Conservation (phyloP, 805 yeast species). For the Ogataea kodamae region DNA sequence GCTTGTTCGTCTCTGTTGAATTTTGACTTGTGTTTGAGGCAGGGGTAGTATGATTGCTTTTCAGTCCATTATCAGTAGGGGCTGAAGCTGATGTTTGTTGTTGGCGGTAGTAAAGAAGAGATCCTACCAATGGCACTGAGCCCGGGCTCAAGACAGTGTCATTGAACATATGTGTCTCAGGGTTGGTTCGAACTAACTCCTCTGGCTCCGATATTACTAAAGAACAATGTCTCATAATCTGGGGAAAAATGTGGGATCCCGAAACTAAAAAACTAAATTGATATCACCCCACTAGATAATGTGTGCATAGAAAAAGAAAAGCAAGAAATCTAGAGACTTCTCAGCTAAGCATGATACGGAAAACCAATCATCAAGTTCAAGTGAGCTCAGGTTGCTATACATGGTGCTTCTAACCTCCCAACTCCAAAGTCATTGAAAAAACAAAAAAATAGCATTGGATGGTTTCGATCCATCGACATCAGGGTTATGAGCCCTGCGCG, state of each 20-base stretch:
- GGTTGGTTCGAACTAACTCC: background rate
- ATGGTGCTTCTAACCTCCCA: background rate
- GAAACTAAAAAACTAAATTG: slow-evolving; percentile 1
- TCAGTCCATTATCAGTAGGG: slow-evolving; percentile 1
- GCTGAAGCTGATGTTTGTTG: slow-evolving; percentile 10
- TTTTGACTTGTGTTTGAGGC: slow-evolving; percentile 9
- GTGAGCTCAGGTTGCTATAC: too few species aligned
- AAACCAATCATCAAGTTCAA: too few species aligned
- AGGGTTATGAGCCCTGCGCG: slow-evolving; percentile 99
- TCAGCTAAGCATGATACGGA: too few species aligned
- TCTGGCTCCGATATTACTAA: slow-evolving; percentile 10
- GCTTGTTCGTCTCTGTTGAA: too few species aligned
- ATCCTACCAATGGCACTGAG: slow-evolving; percentile 29
- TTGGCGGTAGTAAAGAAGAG: slow-evolving; percentile 25
- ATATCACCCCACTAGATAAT: slow-evolving; percentile 17
- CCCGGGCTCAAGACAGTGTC: slow-evolving; percentile 12
- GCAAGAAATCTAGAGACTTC: too few species aligned
- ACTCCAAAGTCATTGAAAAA: slow-evolving; percentile 3
- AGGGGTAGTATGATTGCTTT: slow-evolving; percentile 1
- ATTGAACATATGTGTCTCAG: slow-evolving; percentile 1
- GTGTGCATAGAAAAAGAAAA: too few species aligned
- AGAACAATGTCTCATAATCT: slow-evolving; percentile 9
- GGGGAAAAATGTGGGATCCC: slow-evolving; percentile 1
- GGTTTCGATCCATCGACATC: slow-evolving; percentile 97
- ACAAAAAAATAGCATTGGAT: slow-evolving; percentile 72